Conservation (phyloP, 2,329 filamentous ascomycete genomes). For the Exophiala alcalophila region DNA sequence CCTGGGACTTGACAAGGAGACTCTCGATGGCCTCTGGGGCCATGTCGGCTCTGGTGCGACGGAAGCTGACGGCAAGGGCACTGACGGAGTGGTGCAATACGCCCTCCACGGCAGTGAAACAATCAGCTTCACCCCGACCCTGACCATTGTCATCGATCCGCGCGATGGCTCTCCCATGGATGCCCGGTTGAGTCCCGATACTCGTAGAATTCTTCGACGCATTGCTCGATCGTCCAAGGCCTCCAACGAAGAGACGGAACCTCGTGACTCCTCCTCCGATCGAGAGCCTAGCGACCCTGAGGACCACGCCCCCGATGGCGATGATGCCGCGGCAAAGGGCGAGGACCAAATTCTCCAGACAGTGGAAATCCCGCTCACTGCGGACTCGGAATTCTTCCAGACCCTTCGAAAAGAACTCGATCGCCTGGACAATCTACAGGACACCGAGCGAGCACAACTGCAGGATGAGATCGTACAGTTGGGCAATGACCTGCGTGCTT, state of each 20-base stretch:
- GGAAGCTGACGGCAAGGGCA: slow-evolving; percentile 29
- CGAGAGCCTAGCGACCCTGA: neutral
- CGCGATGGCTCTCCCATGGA: slow-evolving; percentile 65
- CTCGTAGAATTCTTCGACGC: slow-evolving; percentile 61
- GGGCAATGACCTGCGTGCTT: slow-evolving; percentile 60
- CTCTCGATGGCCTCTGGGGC: slow-evolving; percentile 62
- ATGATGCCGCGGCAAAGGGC: slow-evolving; percentile 2
- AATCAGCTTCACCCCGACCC: slow-evolving; percentile 59
- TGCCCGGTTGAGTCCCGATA: slow-evolving; percentile 64
- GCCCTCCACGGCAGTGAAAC: slow-evolving; percentile 48
- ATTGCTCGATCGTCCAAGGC: slow-evolving; percentile 46
- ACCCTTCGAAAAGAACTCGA: slow-evolving; percentile 69
- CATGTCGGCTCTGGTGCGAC: slow-evolving; percentile 43
- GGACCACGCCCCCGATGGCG: neutral
- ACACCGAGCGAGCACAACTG: slow-evolving; percentile 63
- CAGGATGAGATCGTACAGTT: slow-evolving; percentile 61
- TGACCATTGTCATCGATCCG: slow-evolving; percentile 67
- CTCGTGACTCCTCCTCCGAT: slow-evolving; percentile 3
- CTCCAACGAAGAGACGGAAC: neutral
- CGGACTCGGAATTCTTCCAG: slow-evolving; percentile 76
- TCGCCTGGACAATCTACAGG: slow-evolving; percentile 66
- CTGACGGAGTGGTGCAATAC: slow-evolving; percentile 49
- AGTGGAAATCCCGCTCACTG: slow-evolving; percentile 73
- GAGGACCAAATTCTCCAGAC: slow-evolving; percentile 36
- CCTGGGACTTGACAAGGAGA: slow-evolving; percentile 69